A percentile compares a stretch with the other conserved stretches of the same genome.
These are phyloP conservation scores for Clonostachys rhizophaga DNA, from an alignment of 2,329 filamentous ascomycete genomes.

Conservation along the genomic window DNA sequence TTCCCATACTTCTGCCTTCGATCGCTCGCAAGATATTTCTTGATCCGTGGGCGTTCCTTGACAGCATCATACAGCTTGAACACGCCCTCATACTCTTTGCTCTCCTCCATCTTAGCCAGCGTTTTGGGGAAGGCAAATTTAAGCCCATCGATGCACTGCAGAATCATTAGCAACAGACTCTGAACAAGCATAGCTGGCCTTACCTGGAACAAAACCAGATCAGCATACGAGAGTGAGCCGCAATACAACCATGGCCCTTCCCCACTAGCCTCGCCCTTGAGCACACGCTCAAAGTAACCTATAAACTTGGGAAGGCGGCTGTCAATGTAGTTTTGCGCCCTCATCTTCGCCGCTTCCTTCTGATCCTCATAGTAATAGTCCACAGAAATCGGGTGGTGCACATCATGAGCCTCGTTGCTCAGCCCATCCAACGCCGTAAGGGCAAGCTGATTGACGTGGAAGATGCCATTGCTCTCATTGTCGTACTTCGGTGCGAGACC, in stretches of 20 bases:
- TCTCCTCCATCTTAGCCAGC: constrained; percentile 45
- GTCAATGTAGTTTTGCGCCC: constrained; percentile 51
- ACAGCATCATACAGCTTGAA: constrained; percentile 62
- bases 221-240: constrained; percentile 62
- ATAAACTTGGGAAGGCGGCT: constrained; percentile 69
- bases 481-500: constrained; percentile 38
- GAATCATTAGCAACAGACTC: background rate
- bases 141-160: constrained; percentile 50
- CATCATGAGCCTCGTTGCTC: constrained; percentile 68
- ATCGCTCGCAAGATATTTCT: constrained; percentile 63
- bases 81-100: constrained; percentile 52
- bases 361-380: constrained; percentile 70
- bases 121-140: constrained; percentile 68
- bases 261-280: constrained; percentile 48
- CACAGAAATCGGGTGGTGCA: constrained; percentile 65
- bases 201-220: constrained; percentile 70
- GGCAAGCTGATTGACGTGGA: constrained; percentile 56
- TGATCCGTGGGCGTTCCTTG: constrained; percentile 57
- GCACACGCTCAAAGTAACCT: constrained; percentile 62
- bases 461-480: constrained; percentile 29
- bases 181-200: too few species aligned
- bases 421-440: constrained; percentile 69
- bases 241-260: constrained; percentile 64
- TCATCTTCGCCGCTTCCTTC: constrained; percentile 59
- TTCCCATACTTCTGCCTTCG: constrained; percentile 55